Evolutionary conservation across 2,329 filamentous ascomycete genomes (phyloP), one percentile per base, ranked within the genome.

Genomic region (Hirsutella minnesotensis): DNA sequence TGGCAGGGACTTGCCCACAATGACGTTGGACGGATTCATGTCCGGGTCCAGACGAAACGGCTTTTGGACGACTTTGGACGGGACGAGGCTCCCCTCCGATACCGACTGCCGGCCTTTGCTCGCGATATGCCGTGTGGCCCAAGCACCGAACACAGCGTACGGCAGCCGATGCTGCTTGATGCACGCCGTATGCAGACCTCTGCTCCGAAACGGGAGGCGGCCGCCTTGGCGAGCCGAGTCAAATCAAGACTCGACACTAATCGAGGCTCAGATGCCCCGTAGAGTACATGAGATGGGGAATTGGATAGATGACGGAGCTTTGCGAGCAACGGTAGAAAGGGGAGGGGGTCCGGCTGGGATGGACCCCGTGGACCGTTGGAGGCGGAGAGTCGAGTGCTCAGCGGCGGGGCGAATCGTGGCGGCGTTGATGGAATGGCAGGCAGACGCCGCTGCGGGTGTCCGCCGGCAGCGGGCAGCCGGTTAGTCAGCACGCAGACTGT

Each of bases 1-100:
- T 40, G 72, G 63, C 49, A 72, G 67, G 60, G 72, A 68, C 64
- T 77, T 78, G 61, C 70, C 72, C 62, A 55, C 43, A 47, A 44
- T 55, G 22, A 56, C 47, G 44, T 54, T 59, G 40, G 55, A 56
- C 39, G 58, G 45, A 51, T 54, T 64, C 62, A 65, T 64, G 44
- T 51, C 57, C 49, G 46, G 41, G 22, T n/a, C 33, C 42, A 9
- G 34, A 34, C 12, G 38, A 22, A 37, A 36, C 39, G 22, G 34
- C 21, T 12, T 16, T 31, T 42, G 30, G 10, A 15, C 8, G 12
- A 9, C 15, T 19, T n/a, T 16, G 13, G 37, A 13, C 19, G 36
- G 16, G 13, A 39, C 18, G 8, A n/a, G n/a, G n/a, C n/a, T n/a
- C n/a, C n/a, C n/a, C n/a, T n/a, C n/a, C n/a, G n/a, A n/a, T n/a